Conservation (phyloP, 495 filamentous ascomycete genomes). For the Aspergillus nidulans region DNA sequence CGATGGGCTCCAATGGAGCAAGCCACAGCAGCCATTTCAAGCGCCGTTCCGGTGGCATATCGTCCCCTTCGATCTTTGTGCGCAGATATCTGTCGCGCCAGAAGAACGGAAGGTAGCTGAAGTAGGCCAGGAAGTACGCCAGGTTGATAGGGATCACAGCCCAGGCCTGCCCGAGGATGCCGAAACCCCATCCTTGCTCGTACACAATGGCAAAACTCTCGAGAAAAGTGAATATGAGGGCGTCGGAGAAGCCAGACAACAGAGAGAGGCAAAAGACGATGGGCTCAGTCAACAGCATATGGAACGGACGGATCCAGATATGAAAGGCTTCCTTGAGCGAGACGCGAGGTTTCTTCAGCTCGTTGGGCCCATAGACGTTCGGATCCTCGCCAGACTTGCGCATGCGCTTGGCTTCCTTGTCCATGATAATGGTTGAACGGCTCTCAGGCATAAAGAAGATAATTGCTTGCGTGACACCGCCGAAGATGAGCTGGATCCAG, state of each 20-base stretch:
- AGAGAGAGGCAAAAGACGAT: conserved; percentile 68
- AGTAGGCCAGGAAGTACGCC: conserved; percentile 62
- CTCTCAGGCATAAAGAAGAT: conserved; percentile 67
- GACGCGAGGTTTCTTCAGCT: conserved; percentile 49
- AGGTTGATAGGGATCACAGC: conserved; percentile 57
- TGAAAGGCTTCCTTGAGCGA: conserved; percentile 49
- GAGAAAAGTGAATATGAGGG: conserved; percentile 75
- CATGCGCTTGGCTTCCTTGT: conserved; percentile 58
- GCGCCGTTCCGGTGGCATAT: conserved; percentile 24
- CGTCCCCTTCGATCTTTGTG: conserved; percentile 33
- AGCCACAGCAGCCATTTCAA: conserved; percentile 49
- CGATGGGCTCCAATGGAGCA: conserved; percentile 59
- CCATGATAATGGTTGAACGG: conserved; percentile 61
- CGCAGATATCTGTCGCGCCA: conserved; percentile 38
- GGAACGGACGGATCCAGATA: conserved; percentile 67
- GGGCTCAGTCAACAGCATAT: conserved; percentile 69
- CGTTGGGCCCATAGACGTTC: conserved; percentile 61
- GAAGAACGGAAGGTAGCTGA: conserved; percentile 60
- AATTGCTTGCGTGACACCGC: conserved; percentile 56
- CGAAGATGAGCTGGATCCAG: conserved; percentile 77
- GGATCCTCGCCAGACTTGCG: conserved; percentile 50
- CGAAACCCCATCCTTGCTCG: conserved; percentile 57
- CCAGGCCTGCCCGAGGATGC: conserved; percentile 47
- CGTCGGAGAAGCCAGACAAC: conserved; percentile 69
- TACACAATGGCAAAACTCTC: conserved; percentile 62